Evolutionary conservation across 2,329 filamentous ascomycete species (phyloP).

Genomic region (Neocucurbitaria cava): DNA sequence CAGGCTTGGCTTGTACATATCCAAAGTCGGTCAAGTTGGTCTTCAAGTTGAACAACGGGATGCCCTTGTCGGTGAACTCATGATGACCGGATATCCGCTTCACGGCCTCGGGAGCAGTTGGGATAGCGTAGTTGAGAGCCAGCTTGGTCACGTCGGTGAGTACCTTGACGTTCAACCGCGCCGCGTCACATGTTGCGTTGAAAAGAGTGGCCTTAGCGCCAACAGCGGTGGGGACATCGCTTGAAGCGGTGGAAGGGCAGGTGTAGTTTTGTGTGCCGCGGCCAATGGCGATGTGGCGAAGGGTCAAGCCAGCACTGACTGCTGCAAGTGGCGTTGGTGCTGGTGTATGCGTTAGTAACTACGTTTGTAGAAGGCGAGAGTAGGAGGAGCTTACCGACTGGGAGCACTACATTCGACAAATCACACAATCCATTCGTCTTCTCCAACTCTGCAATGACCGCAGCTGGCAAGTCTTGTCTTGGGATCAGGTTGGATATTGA

Average conservation of each 20-base stretch:
- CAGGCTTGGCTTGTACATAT: constrained; percentile 70
- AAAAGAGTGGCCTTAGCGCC: constrained; percentile 86
- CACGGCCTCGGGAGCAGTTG: constrained; percentile 54
- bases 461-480: constrained; percentile 22
- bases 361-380: not conserved
- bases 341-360: constrained; percentile 33
- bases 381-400: constrained; percentile 34
- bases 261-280: constrained; percentile 95
- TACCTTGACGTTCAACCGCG: constrained; percentile 65
- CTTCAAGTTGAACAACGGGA: constrained; percentile 82
- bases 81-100: constrained; percentile 76
- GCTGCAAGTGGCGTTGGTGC: constrained; percentile 67
- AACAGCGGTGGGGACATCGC: constrained; percentile 66
- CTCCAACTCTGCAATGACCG: constrained; percentile 24
- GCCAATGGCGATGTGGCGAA: constrained; percentile 83
- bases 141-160: constrained; percentile 70
- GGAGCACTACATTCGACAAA: constrained; percentile 37
- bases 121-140: constrained; percentile 71
- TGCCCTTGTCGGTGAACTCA: constrained; percentile 75
- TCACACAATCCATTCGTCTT: constrained; percentile 37
- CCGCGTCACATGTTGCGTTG: constrained; percentile 81
- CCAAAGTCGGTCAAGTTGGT: constrained; percentile 60
- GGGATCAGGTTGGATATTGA: constrained; percentile 30
- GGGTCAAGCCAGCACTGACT: constrained; percentile 65
- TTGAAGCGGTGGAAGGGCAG: constrained; percentile 67